These are phyloP conservation scores for Talaromyces marneffei DNA, from an alignment of 2,329 filamentous ascomycete genomes.

Conservation along the genomic window DNA sequence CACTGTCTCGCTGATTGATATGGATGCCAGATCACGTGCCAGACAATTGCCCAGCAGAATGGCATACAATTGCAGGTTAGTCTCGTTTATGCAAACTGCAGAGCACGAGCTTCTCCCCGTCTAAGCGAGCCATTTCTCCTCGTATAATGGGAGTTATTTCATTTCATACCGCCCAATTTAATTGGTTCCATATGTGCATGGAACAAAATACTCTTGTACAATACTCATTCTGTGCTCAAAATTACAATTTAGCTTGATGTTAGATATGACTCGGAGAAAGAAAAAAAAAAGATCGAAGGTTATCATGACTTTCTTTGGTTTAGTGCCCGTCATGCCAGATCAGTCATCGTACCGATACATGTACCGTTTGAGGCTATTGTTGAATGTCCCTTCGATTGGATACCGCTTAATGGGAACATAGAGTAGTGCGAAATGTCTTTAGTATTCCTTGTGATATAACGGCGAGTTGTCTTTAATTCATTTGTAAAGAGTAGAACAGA, in stretches of 20 bases:
- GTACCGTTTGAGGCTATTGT: not conserved
- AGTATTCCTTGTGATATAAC: too few species aligned
- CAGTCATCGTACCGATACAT: not conserved
- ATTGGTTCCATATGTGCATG: not conserved
- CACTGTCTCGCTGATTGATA: not conserved
- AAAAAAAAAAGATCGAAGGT: not conserved
- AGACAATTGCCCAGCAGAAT: not conserved
- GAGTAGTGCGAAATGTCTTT: not conserved
- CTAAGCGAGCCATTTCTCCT: not conserved
- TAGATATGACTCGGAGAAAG: conserved; percentile 7
- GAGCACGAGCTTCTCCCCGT: not conserved
- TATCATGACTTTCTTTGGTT: conserved; percentile 12
- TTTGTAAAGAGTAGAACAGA: not conserved
- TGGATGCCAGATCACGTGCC: not conserved
- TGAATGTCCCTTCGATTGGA: not conserved
- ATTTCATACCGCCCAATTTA: not conserved
- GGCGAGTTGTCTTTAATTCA: not conserved
- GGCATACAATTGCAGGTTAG: not conserved
- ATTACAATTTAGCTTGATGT: not conserved
- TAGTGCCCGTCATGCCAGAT: conserved; percentile 1
- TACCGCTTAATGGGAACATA: not conserved
- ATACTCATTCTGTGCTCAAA: not conserved
- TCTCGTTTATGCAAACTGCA: not conserved
- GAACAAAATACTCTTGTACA: not conserved
- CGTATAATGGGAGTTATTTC: not conserved